Conservation (phyloP, 768 basidiomycete species). For the Boletus pseudopeckii region DNA sequence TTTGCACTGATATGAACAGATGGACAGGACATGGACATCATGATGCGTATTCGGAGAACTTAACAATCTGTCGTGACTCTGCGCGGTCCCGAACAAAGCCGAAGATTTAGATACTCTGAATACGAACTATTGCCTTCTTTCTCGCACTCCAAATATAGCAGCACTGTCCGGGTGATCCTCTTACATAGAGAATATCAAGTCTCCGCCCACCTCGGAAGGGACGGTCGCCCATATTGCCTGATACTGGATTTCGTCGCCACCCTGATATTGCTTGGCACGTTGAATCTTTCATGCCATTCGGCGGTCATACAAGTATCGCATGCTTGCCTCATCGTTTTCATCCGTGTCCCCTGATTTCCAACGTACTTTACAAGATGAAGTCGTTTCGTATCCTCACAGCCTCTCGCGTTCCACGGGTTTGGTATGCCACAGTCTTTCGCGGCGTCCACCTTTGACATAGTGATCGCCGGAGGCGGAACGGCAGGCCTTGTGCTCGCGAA, state of each 20-base stretch:
- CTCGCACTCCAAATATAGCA: neutral
- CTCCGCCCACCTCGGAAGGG: neutral
- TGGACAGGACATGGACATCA: neutral
- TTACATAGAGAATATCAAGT: neutral
- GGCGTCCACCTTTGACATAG: neutral
- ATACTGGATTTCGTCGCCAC: neutral
- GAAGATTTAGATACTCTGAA: neutral
- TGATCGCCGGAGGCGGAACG: neutral
- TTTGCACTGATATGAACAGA: neutral
- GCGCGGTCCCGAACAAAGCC: neutral
- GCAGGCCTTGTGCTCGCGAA: neutral
- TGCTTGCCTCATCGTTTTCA: too few species aligned
- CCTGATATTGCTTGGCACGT: neutral
- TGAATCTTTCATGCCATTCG: neutral
- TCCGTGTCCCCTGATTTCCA: neutral
- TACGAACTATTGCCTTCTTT: neutral
- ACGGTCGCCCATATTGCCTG: neutral
- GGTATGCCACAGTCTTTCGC: neutral
- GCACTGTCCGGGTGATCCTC: neutral
- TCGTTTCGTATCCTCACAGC: neutral
- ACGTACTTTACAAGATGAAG: neutral
- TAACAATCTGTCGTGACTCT: neutral
- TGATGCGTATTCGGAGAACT: neutral
- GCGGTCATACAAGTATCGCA: neutral
- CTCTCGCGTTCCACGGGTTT: neutral